Percentiles rank a stretch among this genome's conserved stretches.
Evolutionary conservation across 2,329 filamentous ascomycete species (phyloP).

Genomic region (Aspergillus persii): DNA sequence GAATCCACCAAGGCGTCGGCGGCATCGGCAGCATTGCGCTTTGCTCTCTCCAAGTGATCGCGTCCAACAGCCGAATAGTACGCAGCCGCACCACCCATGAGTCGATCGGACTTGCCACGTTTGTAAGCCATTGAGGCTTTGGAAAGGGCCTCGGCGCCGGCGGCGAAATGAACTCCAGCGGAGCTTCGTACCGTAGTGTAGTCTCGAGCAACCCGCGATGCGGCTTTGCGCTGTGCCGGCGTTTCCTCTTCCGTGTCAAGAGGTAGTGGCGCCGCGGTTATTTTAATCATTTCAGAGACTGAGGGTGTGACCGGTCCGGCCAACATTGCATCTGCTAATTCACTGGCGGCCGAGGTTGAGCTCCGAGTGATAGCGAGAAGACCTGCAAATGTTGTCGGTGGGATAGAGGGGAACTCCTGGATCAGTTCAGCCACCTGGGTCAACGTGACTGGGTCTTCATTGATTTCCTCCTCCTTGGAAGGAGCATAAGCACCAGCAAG

Average conservation of each 20-base stretch:
- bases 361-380: conserved; percentile 58
- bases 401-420: conserved; percentile 54
- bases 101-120: conserved; percentile 64
- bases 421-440: conserved; percentile 54
- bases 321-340: conserved; percentile 57
- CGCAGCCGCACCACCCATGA: conserved; percentile 72
- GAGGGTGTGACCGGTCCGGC: conserved; percentile 31
- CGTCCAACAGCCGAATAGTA: conserved; percentile 73
- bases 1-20: conserved; percentile 68
- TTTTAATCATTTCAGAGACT: conserved; percentile 43
- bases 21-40: conserved; percentile 59
- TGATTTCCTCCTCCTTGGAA: conserved; percentile 32
- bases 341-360: conserved; percentile 57
- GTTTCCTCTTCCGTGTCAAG: conserved; percentile 26
- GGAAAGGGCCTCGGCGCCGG: conserved; percentile 52
- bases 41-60: conserved; percentile 59
- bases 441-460: conserved; percentile 45
- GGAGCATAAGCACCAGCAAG: conserved; percentile 52
- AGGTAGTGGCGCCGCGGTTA: conserved; percentile 32
- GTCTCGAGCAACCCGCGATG: conserved; percentile 14
- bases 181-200: conserved; percentile 32
- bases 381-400: conserved; percentile 48
- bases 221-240: conserved; percentile 8
- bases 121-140: conserved; percentile 60
- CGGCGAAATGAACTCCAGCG: conserved; percentile 47